Evolutionary conservation across 352 stramenopile genomes (phyloP).

Genomic region (Globisporangium rhizosaccharum): DNA sequence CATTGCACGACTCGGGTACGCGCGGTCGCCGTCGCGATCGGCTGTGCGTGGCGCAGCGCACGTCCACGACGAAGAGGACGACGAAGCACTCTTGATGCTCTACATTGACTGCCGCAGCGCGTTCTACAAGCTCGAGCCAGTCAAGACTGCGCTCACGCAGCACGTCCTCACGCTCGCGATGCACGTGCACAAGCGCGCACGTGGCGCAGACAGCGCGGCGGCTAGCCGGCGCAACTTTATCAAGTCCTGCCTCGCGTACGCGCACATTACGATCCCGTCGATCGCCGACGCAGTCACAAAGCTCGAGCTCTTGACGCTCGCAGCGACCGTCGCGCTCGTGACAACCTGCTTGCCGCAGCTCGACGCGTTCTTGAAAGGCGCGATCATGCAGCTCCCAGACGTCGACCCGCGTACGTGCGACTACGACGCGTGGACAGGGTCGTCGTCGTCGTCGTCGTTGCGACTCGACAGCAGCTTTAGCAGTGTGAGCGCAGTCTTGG

Average conservation of each 20-base stretch:
- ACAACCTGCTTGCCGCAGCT: constrained; percentile 82
- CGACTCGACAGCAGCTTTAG: not conserved
- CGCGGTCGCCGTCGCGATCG: constrained; percentile 4
- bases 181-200: constrained; percentile 35
- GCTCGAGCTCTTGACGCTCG: constrained; percentile 58
- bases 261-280: constrained; percentile 87
- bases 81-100: constrained; percentile 80
- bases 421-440: constrained; percentile 1
- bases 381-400: constrained; percentile 75
- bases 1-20: constrained; percentile 57
- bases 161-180: constrained; percentile 61
- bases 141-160: constrained; percentile 56
- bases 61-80: constrained; percentile 43
- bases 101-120: constrained; percentile 84
- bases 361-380: constrained; percentile 78
- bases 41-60: not conserved
- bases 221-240: constrained; percentile 64
- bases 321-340: constrained; percentile 62
- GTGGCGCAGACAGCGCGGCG: not conserved
- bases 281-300: constrained; percentile 44
- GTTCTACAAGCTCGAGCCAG: constrained; percentile 84
- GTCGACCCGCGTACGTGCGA: constrained; percentile 27
- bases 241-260: constrained; percentile 87
- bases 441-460: not conserved
- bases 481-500: no score